Base-by-base conservation (phyloP, 768 basidiomycete genomes). In the Phlegmacium glaucopus region DNA sequence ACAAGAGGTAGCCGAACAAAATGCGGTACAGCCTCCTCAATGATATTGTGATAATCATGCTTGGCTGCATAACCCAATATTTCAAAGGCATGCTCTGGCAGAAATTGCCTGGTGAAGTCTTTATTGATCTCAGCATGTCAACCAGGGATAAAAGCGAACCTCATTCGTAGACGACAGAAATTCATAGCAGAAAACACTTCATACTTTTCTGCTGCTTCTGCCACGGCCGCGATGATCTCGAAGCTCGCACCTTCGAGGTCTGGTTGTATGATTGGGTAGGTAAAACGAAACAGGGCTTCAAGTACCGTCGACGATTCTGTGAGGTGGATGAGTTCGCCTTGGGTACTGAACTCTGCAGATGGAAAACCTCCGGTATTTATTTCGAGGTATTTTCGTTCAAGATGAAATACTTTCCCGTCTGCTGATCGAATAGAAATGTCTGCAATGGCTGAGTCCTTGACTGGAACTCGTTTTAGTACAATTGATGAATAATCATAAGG, bases 351-450 rank as follows among this genome's bases (percentile, higher is more conserved):
- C 45, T 53, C 48, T 12, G 50, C 41, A 29, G 47, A 42, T 12
- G 65, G 59, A 44, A 68, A 64, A 15, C 44, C 60, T 10, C 58
- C 62, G 2, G 61, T 54, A 17, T 38, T 45, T 6, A 52, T 39
- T 26, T 55, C 58, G 8, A 67, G 55, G 47, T 64, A 60, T 29
- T 54, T 62, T 6, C 54, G 27, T 41, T 66, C 62, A 11, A 66
- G 34, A 28, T 46, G 44, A 45, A 66, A 62, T 9, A 47, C 50
- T 8, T 63, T 47, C 10, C 44, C 47, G 30, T 66, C 63, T 7
- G 39, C 34, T 10, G 62, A 65, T 35, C 53, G 22, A 36, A 66
- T 54, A 5, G 53, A 44, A 18, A 66, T 47, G 49, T 66, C 63
- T 2, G 62, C 57, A 40, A 59, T 6, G 32, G 6, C 55, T 10